Evolutionary conservation across 345 rosid species (phyloP), one percentile per base, ranked within the genome.

Genomic region (Luvunga scandens): DNA sequence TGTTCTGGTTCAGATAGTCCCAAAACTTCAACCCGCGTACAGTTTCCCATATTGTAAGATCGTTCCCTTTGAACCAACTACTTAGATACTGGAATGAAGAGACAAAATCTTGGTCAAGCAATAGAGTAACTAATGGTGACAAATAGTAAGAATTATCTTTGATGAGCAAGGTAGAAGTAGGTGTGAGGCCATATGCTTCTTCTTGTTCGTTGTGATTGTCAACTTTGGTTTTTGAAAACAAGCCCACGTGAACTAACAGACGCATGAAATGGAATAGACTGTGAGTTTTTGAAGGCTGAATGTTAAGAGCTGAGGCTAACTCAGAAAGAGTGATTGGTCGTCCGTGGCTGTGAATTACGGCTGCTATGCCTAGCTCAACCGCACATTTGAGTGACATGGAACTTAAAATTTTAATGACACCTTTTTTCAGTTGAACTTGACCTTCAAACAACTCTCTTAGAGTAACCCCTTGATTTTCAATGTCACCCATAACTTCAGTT

Each of bases 381-480:
- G 88, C 88, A 33, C 87, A 84, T 59, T 85, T 82, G 14, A 88
- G 89, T 1, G 87, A 80, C 89, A 86, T 83, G 14, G 91, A 90
- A 62, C 79, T 72, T 5, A 89, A 31, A 83, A 68, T 75, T 87
- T 45, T 82, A 81, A 83, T 34, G 34, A 83, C 87, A 61, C 13
- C 48, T 14, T 77, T 81, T 34, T 84, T 81, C 53, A 89, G 45
- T 73, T 84, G 85, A 82, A 79, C 64, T 66, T 90, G 90, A 66
- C 92, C 88, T 76, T 72, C 75, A 63, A 85, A 71, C 73, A 79
- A 38, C 48, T 85, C 87, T 45, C 27, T 42, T 42, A 42, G 25
- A 34, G 38, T 34, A 8, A 34, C 38, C 38, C 38, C 38, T 34
- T 34, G 38, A 66, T 50, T 64, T 8, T 19, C 50, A 33, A 27